Evolutionary conservation across 2,329 filamentous ascomycete species (phyloP).

Genomic region (Neobulgaria alba): DNA sequence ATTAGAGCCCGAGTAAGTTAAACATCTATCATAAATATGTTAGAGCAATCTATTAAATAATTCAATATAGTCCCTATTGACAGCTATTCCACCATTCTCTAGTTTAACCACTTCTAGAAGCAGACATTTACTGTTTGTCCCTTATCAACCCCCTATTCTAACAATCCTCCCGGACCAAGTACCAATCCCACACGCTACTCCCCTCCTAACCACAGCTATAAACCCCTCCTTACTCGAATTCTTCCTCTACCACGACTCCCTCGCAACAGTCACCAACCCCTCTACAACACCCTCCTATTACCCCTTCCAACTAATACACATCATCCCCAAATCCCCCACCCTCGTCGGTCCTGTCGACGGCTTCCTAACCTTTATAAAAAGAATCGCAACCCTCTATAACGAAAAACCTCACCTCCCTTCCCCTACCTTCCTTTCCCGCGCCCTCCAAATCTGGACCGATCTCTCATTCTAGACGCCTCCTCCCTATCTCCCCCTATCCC

Average conservation of each 20-base stretch:
- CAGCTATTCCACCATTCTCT: too few species aligned
- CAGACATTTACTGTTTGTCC: too few species aligned
- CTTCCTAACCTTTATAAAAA: background rate
- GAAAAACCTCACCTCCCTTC: conserved; percentile 17
- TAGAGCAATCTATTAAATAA: too few species aligned
- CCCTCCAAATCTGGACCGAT: conserved; percentile 13
- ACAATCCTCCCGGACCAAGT: background rate
- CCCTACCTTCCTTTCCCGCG: conserved; percentile 19
- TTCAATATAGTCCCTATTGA: too few species aligned
- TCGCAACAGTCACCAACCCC: conserved; percentile 15
- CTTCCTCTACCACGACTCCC: conserved; percentile 17
- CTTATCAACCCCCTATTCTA: conserved; percentile 1
- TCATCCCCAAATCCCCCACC: too few species aligned
- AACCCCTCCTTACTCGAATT: conserved; percentile 19
- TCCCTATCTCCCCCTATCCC: conserved; percentile 1
- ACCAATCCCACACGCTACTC: background rate
- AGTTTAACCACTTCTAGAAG: too few species aligned
- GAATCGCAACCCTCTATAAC: background rate
- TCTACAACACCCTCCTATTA: background rate
- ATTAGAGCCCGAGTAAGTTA: too few species aligned
- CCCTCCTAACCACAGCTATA: conserved; percentile 10
- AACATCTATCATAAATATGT: too few species aligned
- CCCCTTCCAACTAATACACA: too few species aligned
- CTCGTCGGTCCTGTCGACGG: background rate
- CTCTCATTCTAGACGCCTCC: conserved; percentile 12